Conservation (phyloP, 345 rosid species). For the Lepidium aucheri region DNA sequence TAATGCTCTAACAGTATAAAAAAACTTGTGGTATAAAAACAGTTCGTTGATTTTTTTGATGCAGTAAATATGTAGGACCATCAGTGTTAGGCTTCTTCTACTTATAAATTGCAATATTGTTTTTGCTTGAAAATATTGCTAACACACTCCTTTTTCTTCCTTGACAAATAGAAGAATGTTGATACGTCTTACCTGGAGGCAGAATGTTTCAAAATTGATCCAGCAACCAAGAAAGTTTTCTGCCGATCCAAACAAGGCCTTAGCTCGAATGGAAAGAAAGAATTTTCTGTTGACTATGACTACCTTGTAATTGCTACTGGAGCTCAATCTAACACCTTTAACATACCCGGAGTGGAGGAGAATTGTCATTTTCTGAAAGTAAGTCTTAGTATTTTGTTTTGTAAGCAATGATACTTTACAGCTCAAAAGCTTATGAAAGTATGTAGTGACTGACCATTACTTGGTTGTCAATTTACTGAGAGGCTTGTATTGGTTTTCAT, state of each 20-base stretch:
- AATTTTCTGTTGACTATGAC: slow-evolving; percentile 76
- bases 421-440: too few relatives aligned
- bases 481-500: not conserved
- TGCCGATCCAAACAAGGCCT: slow-evolving; percentile 50
- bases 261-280: slow-evolving; percentile 48
- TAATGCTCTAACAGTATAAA: not conserved
- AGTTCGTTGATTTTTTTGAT: not conserved
- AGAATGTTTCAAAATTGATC: slow-evolving; percentile 85
- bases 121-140: not conserved
- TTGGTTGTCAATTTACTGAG: not conserved
- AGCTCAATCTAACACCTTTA: slow-evolving; percentile 88
- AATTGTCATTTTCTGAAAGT: slow-evolving; percentile 94
- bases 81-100: not conserved
- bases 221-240: slow-evolving; percentile 61
- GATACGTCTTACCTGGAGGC: slow-evolving; percentile 65
- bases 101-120: not conserved
- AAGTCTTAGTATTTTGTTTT: not conserved
- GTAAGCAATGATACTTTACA: not conserved
- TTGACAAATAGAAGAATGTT: slow-evolving; percentile 42
- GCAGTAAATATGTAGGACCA: not conserved
- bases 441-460: not conserved
- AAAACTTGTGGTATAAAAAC: not conserved
- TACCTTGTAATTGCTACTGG: slow-evolving; percentile 95
- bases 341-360: slow-evolving; percentile 90
- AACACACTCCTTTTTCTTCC: not conserved